Evolutionary conservation across 805 yeast genomes (phyloP).

Genomic region (Lipomyces orientalis): DNA sequence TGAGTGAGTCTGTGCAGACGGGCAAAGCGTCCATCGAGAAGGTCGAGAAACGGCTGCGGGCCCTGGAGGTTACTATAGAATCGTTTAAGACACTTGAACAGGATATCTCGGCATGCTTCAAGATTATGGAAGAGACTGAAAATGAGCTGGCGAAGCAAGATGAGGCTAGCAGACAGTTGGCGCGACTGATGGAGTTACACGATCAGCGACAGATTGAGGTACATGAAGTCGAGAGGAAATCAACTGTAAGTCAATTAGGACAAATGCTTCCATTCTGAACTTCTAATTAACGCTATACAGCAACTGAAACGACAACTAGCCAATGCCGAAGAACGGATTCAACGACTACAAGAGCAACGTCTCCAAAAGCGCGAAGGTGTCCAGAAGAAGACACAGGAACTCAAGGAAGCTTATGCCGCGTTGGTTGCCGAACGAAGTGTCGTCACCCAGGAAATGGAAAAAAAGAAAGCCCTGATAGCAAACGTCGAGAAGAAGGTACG

Average conservation of each 20-base stretch:
- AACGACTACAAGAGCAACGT: conserved; percentile 53
- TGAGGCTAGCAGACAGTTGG: conserved; percentile 48
- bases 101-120: conserved; percentile 52
- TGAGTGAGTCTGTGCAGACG: conserved; percentile 53
- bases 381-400: conserved; percentile 51
- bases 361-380: conserved; percentile 53
- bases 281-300: conserved; percentile 38
- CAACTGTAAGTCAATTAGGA: conserved; percentile 17
- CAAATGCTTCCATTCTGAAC: too few relatives aligned
- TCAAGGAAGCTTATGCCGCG: conserved; percentile 55
- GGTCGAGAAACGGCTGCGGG: conserved; percentile 56
- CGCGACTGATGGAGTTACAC: conserved; percentile 50
- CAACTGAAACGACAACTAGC: conserved; percentile 59
- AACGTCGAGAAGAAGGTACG: conserved; percentile 52
- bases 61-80: conserved; percentile 60
- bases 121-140: conserved; percentile 57
- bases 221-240: conserved; percentile 52
- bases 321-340: conserved; percentile 55
- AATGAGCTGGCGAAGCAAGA: conserved; percentile 55
- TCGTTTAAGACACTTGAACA: conserved; percentile 61
- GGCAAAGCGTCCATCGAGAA: conserved; percentile 50
- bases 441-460: conserved; percentile 56
- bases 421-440: conserved; percentile 56
- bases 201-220: conserved; percentile 49
- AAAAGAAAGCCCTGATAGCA: conserved; percentile 55